phyloP scores from a whole-genome alignment of 1,139 yeast genomes.

The Zygoascus sp. region DNA sequence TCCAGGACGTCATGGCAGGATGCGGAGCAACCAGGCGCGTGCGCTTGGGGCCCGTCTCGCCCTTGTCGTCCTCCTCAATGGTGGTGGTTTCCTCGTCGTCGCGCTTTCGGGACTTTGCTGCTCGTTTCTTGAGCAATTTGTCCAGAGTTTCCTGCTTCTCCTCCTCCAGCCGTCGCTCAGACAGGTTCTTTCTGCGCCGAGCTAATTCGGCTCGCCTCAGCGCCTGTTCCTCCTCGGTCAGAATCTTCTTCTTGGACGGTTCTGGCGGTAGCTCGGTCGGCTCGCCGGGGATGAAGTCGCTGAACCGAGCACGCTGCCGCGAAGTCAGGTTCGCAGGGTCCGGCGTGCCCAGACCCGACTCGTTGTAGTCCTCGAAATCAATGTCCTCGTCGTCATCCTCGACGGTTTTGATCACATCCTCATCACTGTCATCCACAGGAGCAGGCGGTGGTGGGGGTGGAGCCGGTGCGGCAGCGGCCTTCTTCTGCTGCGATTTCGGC shows the following conservation, averaged over 20 bases:
- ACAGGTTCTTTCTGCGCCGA: constrained; percentile 79
- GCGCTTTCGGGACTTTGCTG: constrained; percentile 41
- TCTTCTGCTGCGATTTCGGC: constrained; percentile 16
- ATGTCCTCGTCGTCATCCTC: constrained; percentile 21
- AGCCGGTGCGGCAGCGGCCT: constrained; percentile 12
- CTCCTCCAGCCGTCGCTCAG: constrained; percentile 79
- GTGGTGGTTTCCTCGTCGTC: constrained; percentile 26
- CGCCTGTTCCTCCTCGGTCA: constrained; percentile 82
- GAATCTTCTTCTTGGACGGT: constrained; percentile 40
- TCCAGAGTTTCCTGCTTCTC: constrained; percentile 90
- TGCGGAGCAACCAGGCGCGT: constrained; percentile 36
- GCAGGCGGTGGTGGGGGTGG: constrained; percentile 1
- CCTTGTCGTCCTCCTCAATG: constrained; percentile 22
- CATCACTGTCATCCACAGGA: constrained; percentile 24
- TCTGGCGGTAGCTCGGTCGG: constrained; percentile 31
- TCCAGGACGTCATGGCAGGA: constrained; percentile 48
- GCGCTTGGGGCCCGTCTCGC: constrained; percentile 17
- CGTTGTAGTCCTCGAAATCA: constrained; percentile 28
- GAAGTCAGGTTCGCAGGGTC: constrained; percentile 33
- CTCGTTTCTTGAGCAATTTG: constrained; percentile 77
- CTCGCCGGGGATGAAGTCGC: constrained; percentile 25
- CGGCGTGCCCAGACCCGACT: constrained; percentile 22
- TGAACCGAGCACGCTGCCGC: constrained; percentile 38
- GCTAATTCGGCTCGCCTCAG: constrained; percentile 83
- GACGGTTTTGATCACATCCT: constrained; percentile 14